phyloP scores from a whole-genome alignment of 2,329 filamentous ascomycete species.

The Moelleriella libera region DNA sequence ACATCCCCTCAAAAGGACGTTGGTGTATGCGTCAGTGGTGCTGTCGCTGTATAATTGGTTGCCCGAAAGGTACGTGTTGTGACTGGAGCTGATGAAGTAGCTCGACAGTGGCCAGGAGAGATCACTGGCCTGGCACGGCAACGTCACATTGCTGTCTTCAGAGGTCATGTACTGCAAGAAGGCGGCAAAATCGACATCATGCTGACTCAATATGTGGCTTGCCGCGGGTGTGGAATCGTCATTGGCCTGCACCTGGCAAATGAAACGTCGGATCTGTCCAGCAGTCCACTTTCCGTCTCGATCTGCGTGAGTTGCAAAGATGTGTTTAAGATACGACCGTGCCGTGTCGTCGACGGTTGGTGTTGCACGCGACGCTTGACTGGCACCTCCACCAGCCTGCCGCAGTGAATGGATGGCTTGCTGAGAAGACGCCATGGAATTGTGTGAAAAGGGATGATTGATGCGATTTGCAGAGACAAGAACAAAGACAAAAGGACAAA shows the following conservation, averaged over 20 bases:
- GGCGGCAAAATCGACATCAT: constrained; percentile 28
- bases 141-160: constrained; percentile 25
- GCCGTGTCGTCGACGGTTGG: constrained; percentile 24
- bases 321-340: constrained; percentile 26
- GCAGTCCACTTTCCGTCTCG: constrained; percentile 28
- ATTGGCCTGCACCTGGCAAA: constrained; percentile 30
- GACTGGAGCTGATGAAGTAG: constrained; percentile 88
- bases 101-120: constrained; percentile 71
- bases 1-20: constrained; percentile 69
- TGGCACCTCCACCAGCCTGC: constrained; percentile 34
- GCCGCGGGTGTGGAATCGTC: constrained; percentile 14
- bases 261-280: constrained; percentile 29
- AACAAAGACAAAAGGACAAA: no score
- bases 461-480: background rate
- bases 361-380: constrained; percentile 24
- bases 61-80: constrained; percentile 87
- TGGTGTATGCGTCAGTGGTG: constrained; percentile 77
- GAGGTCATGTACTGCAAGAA: constrained; percentile 46
- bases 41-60: constrained; percentile 79
- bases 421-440: background rate
- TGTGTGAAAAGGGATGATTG: background rate
- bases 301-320: constrained; percentile 31
- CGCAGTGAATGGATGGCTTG: constrained; percentile 12
- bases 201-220: constrained; percentile 11
- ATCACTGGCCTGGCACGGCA: constrained; percentile 26